phyloP scores from a whole-genome alignment of 1,284 basidiomycete species.

The Termitomyces sp. region DNA sequence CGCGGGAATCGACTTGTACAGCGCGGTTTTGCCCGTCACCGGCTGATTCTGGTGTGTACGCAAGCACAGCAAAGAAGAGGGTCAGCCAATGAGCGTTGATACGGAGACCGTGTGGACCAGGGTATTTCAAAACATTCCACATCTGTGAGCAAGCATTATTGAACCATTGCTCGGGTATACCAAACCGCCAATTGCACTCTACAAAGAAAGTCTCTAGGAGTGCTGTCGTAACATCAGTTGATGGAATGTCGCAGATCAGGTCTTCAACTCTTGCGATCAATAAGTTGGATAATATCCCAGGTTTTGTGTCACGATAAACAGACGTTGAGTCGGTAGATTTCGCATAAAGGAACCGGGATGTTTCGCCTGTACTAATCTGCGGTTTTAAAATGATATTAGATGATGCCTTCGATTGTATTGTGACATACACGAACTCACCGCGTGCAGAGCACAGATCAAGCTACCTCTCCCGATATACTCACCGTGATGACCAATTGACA shows the following conservation, averaged over 20 bases:
- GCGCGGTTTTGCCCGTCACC: conserved; percentile 13
- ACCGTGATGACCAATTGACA: conserved; percentile 36
- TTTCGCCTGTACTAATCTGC: conserved; percentile 29
- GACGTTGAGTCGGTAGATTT: conserved; percentile 30
- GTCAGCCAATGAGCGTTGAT: conserved; percentile 48
- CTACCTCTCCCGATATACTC: conserved; percentile 37
- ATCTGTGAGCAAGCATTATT: conserved; percentile 34
- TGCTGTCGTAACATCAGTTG: conserved; percentile 26
- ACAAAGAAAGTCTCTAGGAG: conserved; percentile 39
- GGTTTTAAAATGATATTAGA: not conserved
- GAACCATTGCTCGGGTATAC: conserved; percentile 47
- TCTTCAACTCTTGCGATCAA: conserved; percentile 29
- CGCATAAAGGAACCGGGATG: conserved; percentile 31
- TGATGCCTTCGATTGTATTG: not conserved
- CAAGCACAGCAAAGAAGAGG: conserved; percentile 44
- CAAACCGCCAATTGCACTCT: conserved; percentile 46
- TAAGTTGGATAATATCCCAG: conserved; percentile 23
- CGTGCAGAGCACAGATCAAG: conserved; percentile 32
- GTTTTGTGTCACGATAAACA: conserved; percentile 21
- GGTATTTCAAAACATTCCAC: conserved; percentile 37
- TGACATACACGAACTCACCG: conserved; percentile 23
- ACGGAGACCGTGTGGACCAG: conserved; percentile 26
- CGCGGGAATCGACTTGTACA: conserved; percentile 22
- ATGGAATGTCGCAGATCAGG: conserved; percentile 35
- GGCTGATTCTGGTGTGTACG: conserved; percentile 29